Evolutionary conservation across 345 rosid genomes (phyloP).

Genomic region (Limnanthes douglasii): DNA sequence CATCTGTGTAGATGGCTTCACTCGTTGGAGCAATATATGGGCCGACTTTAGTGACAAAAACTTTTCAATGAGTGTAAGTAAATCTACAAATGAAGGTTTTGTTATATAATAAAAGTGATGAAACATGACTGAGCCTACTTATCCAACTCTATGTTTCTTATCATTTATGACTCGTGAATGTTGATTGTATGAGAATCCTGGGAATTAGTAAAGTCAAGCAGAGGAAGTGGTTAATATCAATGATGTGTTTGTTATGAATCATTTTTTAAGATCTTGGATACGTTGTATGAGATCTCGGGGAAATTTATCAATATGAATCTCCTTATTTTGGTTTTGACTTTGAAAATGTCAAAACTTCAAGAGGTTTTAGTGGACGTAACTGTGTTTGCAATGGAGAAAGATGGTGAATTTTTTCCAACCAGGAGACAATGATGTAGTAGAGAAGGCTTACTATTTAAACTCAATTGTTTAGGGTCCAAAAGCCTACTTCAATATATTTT

Average conservation of each 20-base stretch:
- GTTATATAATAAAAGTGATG: conserved; percentile 91
- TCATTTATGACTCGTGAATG: conserved; percentile 74
- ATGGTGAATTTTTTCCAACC: too few species aligned
- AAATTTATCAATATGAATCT: too few species aligned
- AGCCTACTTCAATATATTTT: too few species aligned
- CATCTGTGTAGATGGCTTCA: conserved; percentile 42
- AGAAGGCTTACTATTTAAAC: too few species aligned
- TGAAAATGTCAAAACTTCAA: too few species aligned
- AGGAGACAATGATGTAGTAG: too few species aligned
- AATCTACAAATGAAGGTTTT: conserved; percentile 87
- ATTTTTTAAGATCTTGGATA: conserved; percentile 28
- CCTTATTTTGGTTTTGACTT: too few species aligned
- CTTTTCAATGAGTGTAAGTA: conserved; percentile 72
- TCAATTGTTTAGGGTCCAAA: too few species aligned
- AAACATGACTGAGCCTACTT: conserved; percentile 86
- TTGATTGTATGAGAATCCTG: conserved; percentile 72
- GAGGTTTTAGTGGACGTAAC: too few species aligned
- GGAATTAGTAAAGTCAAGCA: conserved; percentile 90
- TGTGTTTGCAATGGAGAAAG: too few species aligned
- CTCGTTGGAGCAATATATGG: conserved; percentile 87
- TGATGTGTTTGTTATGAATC: conserved; percentile 88
- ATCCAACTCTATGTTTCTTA: conserved; percentile 82
- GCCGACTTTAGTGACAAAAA: conserved; percentile 72
- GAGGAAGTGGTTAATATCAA: conserved; percentile 95
- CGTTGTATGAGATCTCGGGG: too few species aligned